Base-by-base conservation (phyloP, 768 basidiomycete genomes). In the Lentinula lateritia region DNA sequence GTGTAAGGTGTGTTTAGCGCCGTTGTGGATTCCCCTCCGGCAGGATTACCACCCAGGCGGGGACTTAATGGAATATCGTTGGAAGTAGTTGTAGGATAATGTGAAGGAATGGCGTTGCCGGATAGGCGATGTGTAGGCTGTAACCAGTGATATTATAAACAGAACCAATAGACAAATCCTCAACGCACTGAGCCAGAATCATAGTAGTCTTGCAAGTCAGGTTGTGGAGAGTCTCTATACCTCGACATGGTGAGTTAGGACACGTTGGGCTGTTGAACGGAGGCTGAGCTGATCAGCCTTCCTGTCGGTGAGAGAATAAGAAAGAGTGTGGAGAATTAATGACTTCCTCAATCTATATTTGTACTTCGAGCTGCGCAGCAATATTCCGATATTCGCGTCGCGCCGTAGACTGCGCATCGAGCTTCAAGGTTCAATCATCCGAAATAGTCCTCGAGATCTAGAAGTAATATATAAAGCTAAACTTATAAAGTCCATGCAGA, bases 101-200 rank as follows among this genome's bases (percentile, higher is more conserved):
- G 28, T 41, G 50, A 60, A 52, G 59, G 50, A 60, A 34, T 34
- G 50, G 16, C 12, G 36, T 35, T 52, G 59, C 59, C 59, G 34
- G 59, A 52, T 39, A 38, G 59, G 50, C 59, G 50, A n/a, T 39
- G 59, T 52, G 59, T 50, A 34, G 59, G 59, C 59, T 60, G 9
- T 8, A 60, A 41, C 5, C 16, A n/a, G 15, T 32, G 50, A 52
- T 8, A 2, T 15, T 48, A 6, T 48, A 12, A 7, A 32, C 2
- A 18, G 34, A 15, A 15, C 15, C 6, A 35, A 28, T 0, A 28
- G 28, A 28, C 28, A 18, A 9, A 60, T 35, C 13, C 15, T 6
- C 28, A 50, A 60, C 45, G 32, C 50, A 35, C 45, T 54, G 35
- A 8, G 39, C 5, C 58, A 50, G 58, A 48, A 50, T 60, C 58